A percentile compares a stretch with the other conserved stretches of the same genome.
Conservation (phyloP, 306 rosid species). For the Ziziphus jujuba region DNA sequence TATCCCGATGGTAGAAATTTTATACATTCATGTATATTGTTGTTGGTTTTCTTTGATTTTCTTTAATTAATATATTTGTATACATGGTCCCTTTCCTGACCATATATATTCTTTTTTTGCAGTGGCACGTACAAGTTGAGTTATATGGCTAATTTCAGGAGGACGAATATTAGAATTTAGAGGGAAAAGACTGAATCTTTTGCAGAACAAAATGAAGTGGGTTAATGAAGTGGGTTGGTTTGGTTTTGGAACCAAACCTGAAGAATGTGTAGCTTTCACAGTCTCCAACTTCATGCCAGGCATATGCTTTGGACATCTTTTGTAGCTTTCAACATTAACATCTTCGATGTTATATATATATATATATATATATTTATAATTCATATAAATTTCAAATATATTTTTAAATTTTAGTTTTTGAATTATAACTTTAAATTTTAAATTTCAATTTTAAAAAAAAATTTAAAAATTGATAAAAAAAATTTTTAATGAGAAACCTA, state of each 20-base stretch:
- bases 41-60: not conserved
- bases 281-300: not conserved
- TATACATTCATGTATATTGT: too few relatives aligned
- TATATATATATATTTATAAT: too few relatives aligned
- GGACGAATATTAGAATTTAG: not conserved
- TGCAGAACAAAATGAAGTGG: not conserved
- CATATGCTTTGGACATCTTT: not conserved
- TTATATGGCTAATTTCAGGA: not conserved
- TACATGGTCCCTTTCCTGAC: not conserved
- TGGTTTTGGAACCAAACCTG: not conserved
- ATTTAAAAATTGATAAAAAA: too few relatives aligned
- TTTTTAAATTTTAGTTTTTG: too few relatives aligned
- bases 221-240: not conserved
- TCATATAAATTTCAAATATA: too few relatives aligned
- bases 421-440: too few relatives aligned
- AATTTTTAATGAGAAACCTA: too few relatives aligned
- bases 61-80: not conserved
- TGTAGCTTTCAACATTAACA: not conserved
- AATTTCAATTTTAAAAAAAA: too few relatives aligned
- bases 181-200: too few relatives aligned
- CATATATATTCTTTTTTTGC: constrained; percentile 4
- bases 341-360: too few relatives aligned
- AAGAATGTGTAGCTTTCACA: too few relatives aligned
- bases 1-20: too few relatives aligned
- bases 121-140: constrained; percentile 23